These are phyloP conservation scores for Graphilbum ipis-grandicollis DNA, from an alignment of 2,329 filamentous ascomycete genomes.

Conservation along the genomic window DNA sequence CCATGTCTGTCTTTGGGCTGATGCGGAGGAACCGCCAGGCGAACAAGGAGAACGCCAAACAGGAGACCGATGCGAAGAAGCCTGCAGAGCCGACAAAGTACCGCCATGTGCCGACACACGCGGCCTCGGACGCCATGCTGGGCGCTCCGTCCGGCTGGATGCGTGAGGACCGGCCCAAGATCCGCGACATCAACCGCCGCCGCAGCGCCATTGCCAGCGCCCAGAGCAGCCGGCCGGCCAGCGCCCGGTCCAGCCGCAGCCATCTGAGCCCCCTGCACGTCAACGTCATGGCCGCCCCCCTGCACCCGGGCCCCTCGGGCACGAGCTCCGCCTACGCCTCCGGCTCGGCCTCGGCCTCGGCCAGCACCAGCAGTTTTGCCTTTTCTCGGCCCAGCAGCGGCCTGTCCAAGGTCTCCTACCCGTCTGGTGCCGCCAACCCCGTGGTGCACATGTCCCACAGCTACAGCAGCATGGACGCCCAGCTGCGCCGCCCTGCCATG, in stretches of 20 bases:
- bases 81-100: slow-evolving; percentile 26
- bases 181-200: slow-evolving; percentile 31
- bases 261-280: slow-evolving; percentile 7
- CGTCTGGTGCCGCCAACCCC: slow-evolving; percentile 2
- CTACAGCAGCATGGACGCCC: slow-evolving; percentile 9
- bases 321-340: background rate
- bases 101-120: slow-evolving; percentile 44
- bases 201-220: slow-evolving; percentile 24
- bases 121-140: slow-evolving; percentile 37
- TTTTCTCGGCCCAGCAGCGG: slow-evolving; percentile 4
- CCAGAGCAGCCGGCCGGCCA: background rate
- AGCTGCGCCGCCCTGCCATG: slow-evolving; percentile 1
- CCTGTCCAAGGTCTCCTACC: slow-evolving; percentile 7
- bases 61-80: slow-evolving; percentile 29
- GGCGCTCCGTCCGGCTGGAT: slow-evolving; percentile 35
- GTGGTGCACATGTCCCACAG: slow-evolving; percentile 6
- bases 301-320: background rate
- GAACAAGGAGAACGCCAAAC: slow-evolving; percentile 34
- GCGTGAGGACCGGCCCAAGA: slow-evolving; percentile 25
- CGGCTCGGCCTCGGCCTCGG: background rate
- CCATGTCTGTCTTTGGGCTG: slow-evolving; percentile 40
- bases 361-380: slow-evolving; percentile 4
- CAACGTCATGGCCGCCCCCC: slow-evolving; percentile 1
- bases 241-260: background rate
- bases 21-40: slow-evolving; percentile 34